phyloP scores from a whole-genome alignment of 352 stramenopile genomes.

The Globisporangium uncinulatum region DNA sequence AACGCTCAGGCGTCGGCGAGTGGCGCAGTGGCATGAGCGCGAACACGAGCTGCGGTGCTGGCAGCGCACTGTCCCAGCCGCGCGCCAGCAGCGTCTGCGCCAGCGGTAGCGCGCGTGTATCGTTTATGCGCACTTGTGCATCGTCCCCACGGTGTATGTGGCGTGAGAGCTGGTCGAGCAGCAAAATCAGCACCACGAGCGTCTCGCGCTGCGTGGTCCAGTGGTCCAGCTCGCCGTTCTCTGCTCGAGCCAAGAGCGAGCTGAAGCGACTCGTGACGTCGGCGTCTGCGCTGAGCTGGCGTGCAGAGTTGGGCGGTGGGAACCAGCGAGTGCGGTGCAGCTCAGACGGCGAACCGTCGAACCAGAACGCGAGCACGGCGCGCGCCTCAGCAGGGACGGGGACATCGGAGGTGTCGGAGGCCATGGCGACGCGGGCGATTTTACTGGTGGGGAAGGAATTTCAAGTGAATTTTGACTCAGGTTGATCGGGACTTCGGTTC shows the following conservation, averaged over 20 bases:
- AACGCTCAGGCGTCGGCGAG: conserved; percentile 47
- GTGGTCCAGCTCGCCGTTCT: conserved; percentile 28
- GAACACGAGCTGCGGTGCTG: conserved; percentile 65
- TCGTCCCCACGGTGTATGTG: conserved; percentile 59
- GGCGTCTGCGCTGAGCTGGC: conserved; percentile 34
- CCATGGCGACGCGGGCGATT: no score
- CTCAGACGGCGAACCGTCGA: conserved; percentile 44
- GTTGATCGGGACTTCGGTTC: no score
- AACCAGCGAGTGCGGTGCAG: conserved; percentile 65
- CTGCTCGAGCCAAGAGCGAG: conserved; percentile 19
- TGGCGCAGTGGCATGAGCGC: conserved; percentile 85
- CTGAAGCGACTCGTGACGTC: conserved; percentile 21
- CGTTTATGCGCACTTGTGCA: conserved; percentile 28
- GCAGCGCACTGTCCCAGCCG: conserved; percentile 46
- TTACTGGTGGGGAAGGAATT: no score
- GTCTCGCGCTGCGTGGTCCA: conserved; percentile 35
- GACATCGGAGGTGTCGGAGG: no score
- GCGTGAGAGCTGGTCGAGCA: conserved; percentile 86
- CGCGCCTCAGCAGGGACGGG: neutral
- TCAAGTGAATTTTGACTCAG: no score
- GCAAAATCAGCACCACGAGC: conserved; percentile 73
- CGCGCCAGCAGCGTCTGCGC: conserved; percentile 39
- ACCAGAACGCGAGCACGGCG: conserved; percentile 57
- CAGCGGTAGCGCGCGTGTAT: conserved; percentile 38
- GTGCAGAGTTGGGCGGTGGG: conserved; percentile 37